Percentiles rank a stretch among this genome's conserved stretches.
Conservation (phyloP, 352 stramenopile species). For the Pythium monospermum region DNA sequence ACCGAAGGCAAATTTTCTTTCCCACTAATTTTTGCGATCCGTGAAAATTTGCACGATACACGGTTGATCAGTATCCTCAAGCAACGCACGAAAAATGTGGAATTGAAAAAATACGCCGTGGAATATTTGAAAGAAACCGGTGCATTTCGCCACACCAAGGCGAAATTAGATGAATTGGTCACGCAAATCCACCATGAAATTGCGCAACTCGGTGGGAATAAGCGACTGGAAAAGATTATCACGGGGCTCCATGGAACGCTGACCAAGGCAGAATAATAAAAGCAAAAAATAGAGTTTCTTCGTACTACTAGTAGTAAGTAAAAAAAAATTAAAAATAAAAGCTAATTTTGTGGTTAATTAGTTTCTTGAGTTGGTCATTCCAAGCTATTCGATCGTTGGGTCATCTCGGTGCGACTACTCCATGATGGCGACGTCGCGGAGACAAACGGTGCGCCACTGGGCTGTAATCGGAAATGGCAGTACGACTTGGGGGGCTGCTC, state of each 20-base stretch:
- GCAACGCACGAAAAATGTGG: slow-evolving; percentile 92
- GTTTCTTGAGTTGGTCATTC: slow-evolving; percentile 17
- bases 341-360: too few species aligned
- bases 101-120: slow-evolving; percentile 94
- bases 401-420: slow-evolving; percentile 20
- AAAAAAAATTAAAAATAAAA: too few species aligned
- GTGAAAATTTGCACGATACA: slow-evolving; percentile 65
- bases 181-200: slow-evolving; percentile 45
- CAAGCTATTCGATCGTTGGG: slow-evolving; percentile 1
- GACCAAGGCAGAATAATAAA: too few species aligned
- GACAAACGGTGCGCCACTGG: not conserved
- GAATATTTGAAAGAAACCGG: slow-evolving; percentile 74
- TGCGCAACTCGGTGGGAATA: slow-evolving; percentile 47
- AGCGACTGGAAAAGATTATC: slow-evolving; percentile 52
- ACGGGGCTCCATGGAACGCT: slow-evolving; percentile 42
- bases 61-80: slow-evolving; percentile 95
- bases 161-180: slow-evolving; percentile 50
- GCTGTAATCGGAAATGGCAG: slow-evolving; percentile 22
- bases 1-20: slow-evolving; percentile 97
- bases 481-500: not conserved
- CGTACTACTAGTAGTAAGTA: too few species aligned
- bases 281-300: too few species aligned
- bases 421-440: not conserved
- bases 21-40: slow-evolving; percentile 82
- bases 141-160: slow-evolving; percentile 45